Base-by-base conservation (phyloP, 331 rosid genomes). In the Spiraea crenata region DNA sequence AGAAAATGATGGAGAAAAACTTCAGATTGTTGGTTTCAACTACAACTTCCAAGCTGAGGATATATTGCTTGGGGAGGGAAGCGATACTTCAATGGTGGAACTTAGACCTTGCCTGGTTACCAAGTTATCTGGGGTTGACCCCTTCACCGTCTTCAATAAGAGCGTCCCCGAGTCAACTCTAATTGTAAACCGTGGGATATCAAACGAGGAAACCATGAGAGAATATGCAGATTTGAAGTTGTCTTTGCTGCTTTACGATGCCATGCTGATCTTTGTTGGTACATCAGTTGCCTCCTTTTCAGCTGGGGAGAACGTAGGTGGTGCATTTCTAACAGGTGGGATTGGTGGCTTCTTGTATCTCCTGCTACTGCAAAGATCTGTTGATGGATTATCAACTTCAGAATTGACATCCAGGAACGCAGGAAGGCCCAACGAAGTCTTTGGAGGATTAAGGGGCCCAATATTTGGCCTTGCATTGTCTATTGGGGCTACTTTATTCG, bases 231-330 rank as follows among this genome's bases (percentile, higher is more conserved):
- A 87, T 65, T 82, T 95, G 84, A 91, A 95, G 81, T 74, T 89
- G 72, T 91, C 97, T 41, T 81, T 93, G 86, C 84, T 95, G 35
- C 77, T 89, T 73, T 91, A 95, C 15, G 99, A 91, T 81, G 89
- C 85, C 17, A 15, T 82, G 19, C 74, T 95, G 85, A 86, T 81
- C 67, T 35, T 84, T 16, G 44, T 81, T 16, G 99, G 97, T 9
- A 66, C 97, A 72, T 77, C 83, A 39, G 57, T 79, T 57, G 80
- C 89, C 67, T 86, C 79, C 50, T 60, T 95, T 58, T 80, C 71
- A 7, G 82, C 69, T 12, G 95, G 87, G 74, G 92, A 83, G 76
- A 74, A 79, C 59, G 76, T 81, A 4, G 86, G 85, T 5, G 75
- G 73, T 57, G 89, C 95, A 40, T 95, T 91, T 85, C 83, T 91